A percentile compares a stretch with the other conserved stretches of the same genome.
phyloP scores from a whole-genome alignment of 768 basidiomycete genomes.

The Gloeostereum incarnatum region DNA sequence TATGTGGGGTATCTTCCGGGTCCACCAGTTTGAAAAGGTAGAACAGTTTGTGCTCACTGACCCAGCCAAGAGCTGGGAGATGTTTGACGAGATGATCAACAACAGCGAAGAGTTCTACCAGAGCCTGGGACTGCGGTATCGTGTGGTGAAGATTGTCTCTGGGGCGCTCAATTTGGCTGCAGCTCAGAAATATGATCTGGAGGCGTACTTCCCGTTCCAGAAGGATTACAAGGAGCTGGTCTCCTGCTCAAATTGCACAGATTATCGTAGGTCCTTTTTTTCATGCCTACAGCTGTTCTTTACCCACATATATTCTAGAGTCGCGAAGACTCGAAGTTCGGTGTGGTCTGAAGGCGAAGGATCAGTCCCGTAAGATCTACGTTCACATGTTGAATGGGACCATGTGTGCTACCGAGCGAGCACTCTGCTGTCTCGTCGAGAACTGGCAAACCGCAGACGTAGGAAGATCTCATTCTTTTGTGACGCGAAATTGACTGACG shows the following conservation, averaged over 20 bases:
- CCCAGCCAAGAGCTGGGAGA: conserved; percentile 90
- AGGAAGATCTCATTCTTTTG: conserved; percentile 2
- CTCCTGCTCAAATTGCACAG: conserved; percentile 97
- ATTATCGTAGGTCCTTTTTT: conserved; percentile 72
- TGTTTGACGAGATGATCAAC: conserved; percentile 85
- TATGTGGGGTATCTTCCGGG: conserved; percentile 99
- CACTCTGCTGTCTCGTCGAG: conserved; percentile 95
- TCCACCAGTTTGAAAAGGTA: conserved; percentile 99
- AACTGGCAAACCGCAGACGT: conserved; percentile 97
- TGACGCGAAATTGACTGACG: conserved; percentile 1
- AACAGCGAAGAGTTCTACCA: conserved; percentile 95
- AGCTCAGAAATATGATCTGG: conserved; percentile 93
- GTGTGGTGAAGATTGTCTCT: conserved; percentile 90
- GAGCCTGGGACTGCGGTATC: conserved; percentile 87
- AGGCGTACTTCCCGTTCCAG: conserved; percentile 99
- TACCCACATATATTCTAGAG: conserved; percentile 39
- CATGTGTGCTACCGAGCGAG: conserved; percentile 92
- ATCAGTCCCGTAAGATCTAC: conserved; percentile 86
- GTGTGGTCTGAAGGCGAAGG: conserved; percentile 85
- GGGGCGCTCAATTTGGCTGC: conserved; percentile 96
- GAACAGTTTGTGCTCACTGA: conserved; percentile 96
- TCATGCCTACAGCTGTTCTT: background rate
- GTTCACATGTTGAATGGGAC: conserved; percentile 99
- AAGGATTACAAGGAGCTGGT: conserved; percentile 94
- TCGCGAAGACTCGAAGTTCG: conserved; percentile 87